phyloP scores from a whole-genome alignment of 179 eudicot genomes.

The Actinidia arguta region DNA sequence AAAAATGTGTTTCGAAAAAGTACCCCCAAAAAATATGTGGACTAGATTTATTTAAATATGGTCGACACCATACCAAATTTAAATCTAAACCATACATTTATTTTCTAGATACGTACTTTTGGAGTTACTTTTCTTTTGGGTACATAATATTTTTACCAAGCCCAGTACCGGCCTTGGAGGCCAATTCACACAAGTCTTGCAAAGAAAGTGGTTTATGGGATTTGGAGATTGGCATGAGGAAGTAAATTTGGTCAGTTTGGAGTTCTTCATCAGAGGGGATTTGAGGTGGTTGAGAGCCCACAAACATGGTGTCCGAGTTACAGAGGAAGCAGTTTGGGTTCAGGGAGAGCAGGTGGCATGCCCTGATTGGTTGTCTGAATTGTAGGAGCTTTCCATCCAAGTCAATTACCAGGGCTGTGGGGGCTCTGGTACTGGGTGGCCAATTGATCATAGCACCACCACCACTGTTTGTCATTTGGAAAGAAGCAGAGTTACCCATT shows the following conservation, averaged over 20 bases:
- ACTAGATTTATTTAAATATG: too few relatives aligned
- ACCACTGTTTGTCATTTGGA: conserved; percentile 4
- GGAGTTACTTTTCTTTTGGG: too few relatives aligned
- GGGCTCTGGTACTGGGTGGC: conserved; percentile 19
- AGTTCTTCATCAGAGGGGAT: conserved; percentile 48
- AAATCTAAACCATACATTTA: too few relatives aligned
- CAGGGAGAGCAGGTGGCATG: conserved; percentile 42
- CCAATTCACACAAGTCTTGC: conserved; percentile 62
- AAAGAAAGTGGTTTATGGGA: conserved; percentile 45
- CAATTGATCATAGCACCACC: background rate
- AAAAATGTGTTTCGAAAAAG: too few relatives aligned
- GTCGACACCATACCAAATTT: too few relatives aligned
- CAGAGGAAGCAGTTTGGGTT: conserved; percentile 55
- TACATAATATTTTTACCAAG: background rate
- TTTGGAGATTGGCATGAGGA: conserved; percentile 48
- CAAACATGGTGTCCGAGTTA: conserved; percentile 58
- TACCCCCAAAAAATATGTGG: too few relatives aligned
- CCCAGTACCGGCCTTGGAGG: conserved; percentile 54
- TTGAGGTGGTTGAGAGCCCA: conserved; percentile 38
- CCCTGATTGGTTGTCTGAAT: conserved; percentile 48
- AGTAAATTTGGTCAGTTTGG: conserved; percentile 52
- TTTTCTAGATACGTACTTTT: too few relatives aligned
- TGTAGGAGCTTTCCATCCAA: conserved; percentile 49
- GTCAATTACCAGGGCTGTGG: conserved; percentile 43
- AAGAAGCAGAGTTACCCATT: conserved; percentile 36